These are phyloP conservation scores for Fusarium avenaceum DNA, from an alignment of 2,329 filamentous ascomycete species.

Conservation along the genomic window DNA sequence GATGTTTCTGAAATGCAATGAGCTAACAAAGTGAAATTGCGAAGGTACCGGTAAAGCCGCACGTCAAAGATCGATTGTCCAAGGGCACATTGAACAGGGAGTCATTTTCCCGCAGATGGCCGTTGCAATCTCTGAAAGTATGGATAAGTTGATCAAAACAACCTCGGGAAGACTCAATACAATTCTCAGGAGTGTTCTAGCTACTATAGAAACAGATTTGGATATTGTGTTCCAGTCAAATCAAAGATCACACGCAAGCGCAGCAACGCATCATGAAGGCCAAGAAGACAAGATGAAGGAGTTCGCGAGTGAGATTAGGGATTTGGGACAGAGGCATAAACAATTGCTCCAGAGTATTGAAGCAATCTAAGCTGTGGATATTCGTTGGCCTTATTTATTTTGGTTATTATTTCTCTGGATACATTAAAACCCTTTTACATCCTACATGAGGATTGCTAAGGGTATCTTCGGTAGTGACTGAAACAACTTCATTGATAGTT, in stretches of 20 bases:
- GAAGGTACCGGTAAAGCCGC: conserved; percentile 1
- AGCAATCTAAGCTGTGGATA: not conserved
- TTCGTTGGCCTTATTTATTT: too few species aligned
- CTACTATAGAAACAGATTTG: not conserved
- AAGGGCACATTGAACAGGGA: conserved; percentile 13
- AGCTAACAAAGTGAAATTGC: not conserved
- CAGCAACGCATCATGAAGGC: not conserved
- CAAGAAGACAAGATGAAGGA: not conserved
- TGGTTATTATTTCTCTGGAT: too few species aligned
- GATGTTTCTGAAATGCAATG: not conserved
- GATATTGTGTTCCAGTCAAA: conserved; percentile 16
- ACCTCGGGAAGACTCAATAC: not conserved
- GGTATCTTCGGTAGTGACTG: too few species aligned
- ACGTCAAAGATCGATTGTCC: conserved; percentile 7
- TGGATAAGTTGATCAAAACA: conserved; percentile 1
- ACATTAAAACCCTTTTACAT: too few species aligned
- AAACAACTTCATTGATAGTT: too few species aligned
- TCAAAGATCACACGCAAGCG: not conserved
- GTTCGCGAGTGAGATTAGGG: not conserved
- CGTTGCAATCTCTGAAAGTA: conserved; percentile 2
- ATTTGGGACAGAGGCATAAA: not conserved
- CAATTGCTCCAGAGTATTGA: not conserved
- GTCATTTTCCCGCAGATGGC: conserved; percentile 7
- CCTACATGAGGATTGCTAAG: too few species aligned
- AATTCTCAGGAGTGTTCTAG: not conserved